These are phyloP conservation scores for Ilyonectria destructans DNA, from an alignment of 2,329 filamentous ascomycete species.

Conservation along the genomic window DNA sequence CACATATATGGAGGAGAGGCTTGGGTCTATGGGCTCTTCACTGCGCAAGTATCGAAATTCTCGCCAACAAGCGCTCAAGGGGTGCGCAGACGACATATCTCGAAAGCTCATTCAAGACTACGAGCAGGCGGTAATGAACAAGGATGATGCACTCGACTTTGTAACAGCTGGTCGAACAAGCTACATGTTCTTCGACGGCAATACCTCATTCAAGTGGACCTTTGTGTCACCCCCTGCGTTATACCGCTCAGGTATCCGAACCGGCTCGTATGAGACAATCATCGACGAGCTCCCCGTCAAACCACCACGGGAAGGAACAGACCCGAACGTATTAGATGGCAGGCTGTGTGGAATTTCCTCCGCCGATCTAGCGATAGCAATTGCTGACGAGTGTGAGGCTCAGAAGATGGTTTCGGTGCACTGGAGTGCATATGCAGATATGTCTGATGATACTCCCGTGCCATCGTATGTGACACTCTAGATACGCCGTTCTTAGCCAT, in stretches of 20 bases:
- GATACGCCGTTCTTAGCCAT: no score
- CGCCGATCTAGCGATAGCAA: neutral
- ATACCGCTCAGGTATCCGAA: constrained; percentile 29
- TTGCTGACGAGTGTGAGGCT: neutral
- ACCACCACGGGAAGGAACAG: neutral
- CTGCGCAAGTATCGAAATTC: neutral
- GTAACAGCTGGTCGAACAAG: constrained; percentile 21
- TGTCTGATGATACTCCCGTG: constrained; percentile 11
- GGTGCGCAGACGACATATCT: no score
- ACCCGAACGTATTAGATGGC: neutral
- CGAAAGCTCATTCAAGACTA: neutral
- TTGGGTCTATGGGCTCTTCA: constrained; percentile 13
- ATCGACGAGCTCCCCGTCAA: neutral
- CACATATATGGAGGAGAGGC: constrained; percentile 29
- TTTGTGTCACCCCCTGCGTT: constrained; percentile 27
- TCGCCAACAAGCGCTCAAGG: neutral
- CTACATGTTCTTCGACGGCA: constrained; percentile 31
- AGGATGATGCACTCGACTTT: constrained; percentile 14
- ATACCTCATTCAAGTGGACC: constrained; percentile 31
- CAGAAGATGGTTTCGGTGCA: neutral
- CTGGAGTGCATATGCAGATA: constrained; percentile 3
- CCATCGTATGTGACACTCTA: constrained; percentile 3
- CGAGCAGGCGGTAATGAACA: neutral
- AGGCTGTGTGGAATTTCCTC: neutral
- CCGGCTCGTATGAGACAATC: constrained; percentile 18